Conservation (phyloP, 768 basidiomycete genomes). For the Mycena chlorophos region DNA sequence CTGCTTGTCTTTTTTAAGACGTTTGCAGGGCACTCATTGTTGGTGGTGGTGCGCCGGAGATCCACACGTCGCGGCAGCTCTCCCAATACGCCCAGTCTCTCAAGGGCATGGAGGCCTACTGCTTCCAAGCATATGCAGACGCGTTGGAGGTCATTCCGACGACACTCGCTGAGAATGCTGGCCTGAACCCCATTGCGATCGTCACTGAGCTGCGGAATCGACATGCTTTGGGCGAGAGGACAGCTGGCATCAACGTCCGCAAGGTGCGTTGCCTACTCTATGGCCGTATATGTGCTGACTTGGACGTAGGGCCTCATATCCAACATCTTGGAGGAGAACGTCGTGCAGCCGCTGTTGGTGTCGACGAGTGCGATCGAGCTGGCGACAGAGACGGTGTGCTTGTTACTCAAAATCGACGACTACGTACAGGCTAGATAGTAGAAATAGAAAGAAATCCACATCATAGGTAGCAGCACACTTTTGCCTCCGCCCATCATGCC, state of each 20-base stretch:
- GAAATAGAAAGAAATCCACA: background rate
- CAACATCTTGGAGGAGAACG: constrained; percentile 96
- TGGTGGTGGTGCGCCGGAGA: constrained; percentile 97
- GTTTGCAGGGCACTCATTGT: constrained; percentile 79
- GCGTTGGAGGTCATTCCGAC: constrained; percentile 97
- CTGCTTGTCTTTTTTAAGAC: background rate
- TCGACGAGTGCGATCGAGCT: constrained; percentile 94
- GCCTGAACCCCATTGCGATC: constrained; percentile 95
- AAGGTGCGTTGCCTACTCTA: constrained; percentile 57
- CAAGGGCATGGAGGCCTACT: constrained; percentile 98
- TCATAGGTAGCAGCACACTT: background rate
- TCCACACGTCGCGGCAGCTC: constrained; percentile 90
- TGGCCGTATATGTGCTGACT: background rate
- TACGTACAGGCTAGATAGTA: constrained; percentile 76
- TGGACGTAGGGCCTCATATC: constrained; percentile 81
- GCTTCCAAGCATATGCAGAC: constrained; percentile 98
- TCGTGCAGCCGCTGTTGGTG: constrained; percentile 93
- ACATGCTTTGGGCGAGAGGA: constrained; percentile 91
- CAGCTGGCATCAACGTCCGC: constrained; percentile 96
- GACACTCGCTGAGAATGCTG: constrained; percentile 97
- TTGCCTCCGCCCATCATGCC: background rate
- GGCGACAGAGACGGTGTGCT: constrained; percentile 95
- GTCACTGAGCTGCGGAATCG: constrained; percentile 97
- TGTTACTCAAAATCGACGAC: constrained; percentile 94
- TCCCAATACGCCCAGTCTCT: constrained; percentile 90